Conservation (phyloP, 257 asterid species). For the Petunia axillaris region DNA sequence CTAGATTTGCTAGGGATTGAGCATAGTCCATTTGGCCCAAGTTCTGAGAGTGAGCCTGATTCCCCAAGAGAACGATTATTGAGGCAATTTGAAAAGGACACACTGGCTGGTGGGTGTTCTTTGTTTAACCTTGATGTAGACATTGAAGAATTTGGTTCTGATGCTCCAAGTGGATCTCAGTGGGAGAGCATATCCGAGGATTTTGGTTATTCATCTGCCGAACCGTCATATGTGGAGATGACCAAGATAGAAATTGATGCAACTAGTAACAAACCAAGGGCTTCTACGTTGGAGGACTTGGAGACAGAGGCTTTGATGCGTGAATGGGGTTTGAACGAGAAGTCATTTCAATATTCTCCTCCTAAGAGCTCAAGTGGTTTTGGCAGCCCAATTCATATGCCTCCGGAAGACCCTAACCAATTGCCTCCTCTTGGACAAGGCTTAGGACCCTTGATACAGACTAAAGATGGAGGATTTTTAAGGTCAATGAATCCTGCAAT, state of each 20-base stretch:
- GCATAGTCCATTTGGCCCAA: slow-evolving; percentile 69
- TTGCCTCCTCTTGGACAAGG: slow-evolving; percentile 85
- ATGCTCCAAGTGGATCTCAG: slow-evolving; percentile 44
- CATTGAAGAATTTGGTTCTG: slow-evolving; percentile 33
- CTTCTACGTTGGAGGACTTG: slow-evolving; percentile 71
- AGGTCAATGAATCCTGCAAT: slow-evolving; percentile 87
- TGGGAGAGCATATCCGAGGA: slow-evolving; percentile 53
- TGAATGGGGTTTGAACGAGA: slow-evolving; percentile 79
- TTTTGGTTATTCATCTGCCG: slow-evolving; percentile 34
- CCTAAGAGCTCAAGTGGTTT: slow-evolving; percentile 54
- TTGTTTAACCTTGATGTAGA: slow-evolving; percentile 62
- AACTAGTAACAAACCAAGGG: slow-evolving; percentile 50
- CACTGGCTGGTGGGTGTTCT: slow-evolving; percentile 69
- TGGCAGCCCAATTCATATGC: slow-evolving; percentile 64
- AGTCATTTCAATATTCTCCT: slow-evolving; percentile 70
- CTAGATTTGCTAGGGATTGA: slow-evolving; percentile 81
- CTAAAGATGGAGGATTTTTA: slow-evolving; percentile 78
- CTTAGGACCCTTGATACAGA: slow-evolving; percentile 78
- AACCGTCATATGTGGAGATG: slow-evolving; percentile 38
- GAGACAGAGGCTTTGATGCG: slow-evolving; percentile 90
- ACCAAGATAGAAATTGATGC: slow-evolving; percentile 48
- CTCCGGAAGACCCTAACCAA: slow-evolving; percentile 55
- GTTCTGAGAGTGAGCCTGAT: slow-evolving; percentile 90
- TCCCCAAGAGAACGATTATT: slow-evolving; percentile 88
- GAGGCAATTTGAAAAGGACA: slow-evolving; percentile 86